Evolutionary conservation across 202 grass and related monocot species (phyloP).

Genomic region (Carex arenaria): DNA sequence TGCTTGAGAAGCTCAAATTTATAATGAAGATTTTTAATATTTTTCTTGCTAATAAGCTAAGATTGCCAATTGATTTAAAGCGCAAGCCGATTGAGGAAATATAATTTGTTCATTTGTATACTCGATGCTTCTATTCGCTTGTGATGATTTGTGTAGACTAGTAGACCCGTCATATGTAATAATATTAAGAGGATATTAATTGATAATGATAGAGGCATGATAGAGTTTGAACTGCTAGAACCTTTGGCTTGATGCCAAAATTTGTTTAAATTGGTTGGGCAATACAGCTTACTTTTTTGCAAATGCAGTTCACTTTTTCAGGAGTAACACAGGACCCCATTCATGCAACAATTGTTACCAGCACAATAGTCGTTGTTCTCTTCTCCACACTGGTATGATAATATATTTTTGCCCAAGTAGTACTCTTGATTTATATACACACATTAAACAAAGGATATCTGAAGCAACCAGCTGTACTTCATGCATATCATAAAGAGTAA

Average conservation of each 20-base stretch:
- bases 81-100: not conserved
- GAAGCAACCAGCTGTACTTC: not conserved
- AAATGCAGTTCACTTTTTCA: constrained; percentile 59
- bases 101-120: not conserved
- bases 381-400: constrained; percentile 62
- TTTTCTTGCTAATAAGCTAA: not conserved
- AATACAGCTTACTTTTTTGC: constrained; percentile 12
- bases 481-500: not conserved
- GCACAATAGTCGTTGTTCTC: constrained; percentile 59
- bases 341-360: constrained; percentile 67
- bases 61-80: not conserved
- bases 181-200: not conserved
- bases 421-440: not conserved
- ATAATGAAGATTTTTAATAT: not conserved
- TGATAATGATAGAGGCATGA: not conserved
- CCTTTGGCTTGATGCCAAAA: not conserved
- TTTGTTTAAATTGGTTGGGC: not conserved
- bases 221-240: not conserved
- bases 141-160: not conserved
- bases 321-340: constrained; percentile 55
- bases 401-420: not conserved
- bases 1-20: not conserved
- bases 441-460: not conserved
- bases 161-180: not conserved
- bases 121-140: not conserved